Conservation (phyloP, 2,329 filamentous ascomycete species). For the Zymoseptoria tritici region DNA sequence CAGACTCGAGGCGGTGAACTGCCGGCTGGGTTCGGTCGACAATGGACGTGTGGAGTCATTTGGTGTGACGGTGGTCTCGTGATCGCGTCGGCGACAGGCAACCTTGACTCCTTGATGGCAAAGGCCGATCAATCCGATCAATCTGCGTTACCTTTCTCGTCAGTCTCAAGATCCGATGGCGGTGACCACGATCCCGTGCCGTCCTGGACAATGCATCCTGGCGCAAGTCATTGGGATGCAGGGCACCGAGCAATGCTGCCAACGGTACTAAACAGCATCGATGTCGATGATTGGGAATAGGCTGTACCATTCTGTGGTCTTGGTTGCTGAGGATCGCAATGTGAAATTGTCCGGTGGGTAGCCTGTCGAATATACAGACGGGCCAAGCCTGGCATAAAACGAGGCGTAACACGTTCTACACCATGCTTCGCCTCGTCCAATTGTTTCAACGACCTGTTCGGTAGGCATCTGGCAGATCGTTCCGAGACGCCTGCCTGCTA, state of each 20-base stretch:
- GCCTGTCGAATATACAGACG: not conserved
- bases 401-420: not conserved
- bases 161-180: not conserved
- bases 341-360: not conserved
- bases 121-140: not conserved
- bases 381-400: not conserved
- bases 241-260: not conserved
- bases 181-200: not conserved
- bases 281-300: not conserved
- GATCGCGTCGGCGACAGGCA: constrained; percentile 2
- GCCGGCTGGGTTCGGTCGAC: constrained; percentile 18
- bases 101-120: not conserved
- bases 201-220: constrained; percentile 18
- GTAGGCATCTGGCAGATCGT: not conserved
- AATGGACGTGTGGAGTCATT: constrained; percentile 8
- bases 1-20: constrained; percentile 16
- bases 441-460: not conserved
- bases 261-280: not conserved
- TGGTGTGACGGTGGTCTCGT: constrained; percentile 11
- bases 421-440: not conserved
- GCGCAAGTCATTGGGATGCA: constrained; percentile 23
- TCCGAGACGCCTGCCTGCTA: not conserved
- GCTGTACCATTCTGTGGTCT: not conserved
- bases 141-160: not conserved
- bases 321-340: not conserved